Percentiles rank a stretch among this genome's conserved stretches.
These are phyloP conservation scores for Mycena kentingensis DNA, from an alignment of 768 basidiomycete genomes.

Conservation along the genomic window DNA sequence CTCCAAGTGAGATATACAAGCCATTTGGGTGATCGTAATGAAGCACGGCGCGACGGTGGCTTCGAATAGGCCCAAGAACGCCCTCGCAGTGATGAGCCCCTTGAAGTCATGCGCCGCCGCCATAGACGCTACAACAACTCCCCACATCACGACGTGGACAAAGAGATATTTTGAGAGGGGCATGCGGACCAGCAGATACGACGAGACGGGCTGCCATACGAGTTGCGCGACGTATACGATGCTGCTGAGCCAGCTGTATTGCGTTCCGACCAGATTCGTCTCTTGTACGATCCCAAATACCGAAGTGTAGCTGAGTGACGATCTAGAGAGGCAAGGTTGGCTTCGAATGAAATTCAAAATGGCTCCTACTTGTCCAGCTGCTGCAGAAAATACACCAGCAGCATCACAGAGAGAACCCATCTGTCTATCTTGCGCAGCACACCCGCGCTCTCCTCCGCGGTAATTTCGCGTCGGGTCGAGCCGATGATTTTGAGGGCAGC, in stretches of 20 bases:
- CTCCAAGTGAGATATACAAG: constrained; percentile 1
- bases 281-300: constrained; percentile 44
- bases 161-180: constrained; percentile 43
- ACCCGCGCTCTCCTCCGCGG: constrained; percentile 33
- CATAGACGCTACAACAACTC: constrained; percentile 38
- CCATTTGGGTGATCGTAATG: constrained; percentile 51
- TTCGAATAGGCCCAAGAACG: constrained; percentile 50
- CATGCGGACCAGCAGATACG: constrained; percentile 42
- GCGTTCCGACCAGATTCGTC: constrained; percentile 39
- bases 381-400: constrained; percentile 45
- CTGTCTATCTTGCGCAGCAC: constrained; percentile 43
- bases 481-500: constrained; percentile 33
- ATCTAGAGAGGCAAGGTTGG: constrained; percentile 27
- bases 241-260: constrained; percentile 48
- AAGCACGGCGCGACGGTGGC: constrained; percentile 52
- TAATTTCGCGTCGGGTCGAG: constrained; percentile 27
- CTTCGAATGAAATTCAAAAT: not conserved
- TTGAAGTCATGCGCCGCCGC: constrained; percentile 43
- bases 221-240: constrained; percentile 49
- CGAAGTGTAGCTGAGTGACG: constrained; percentile 50
- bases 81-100: constrained; percentile 41
- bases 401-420: constrained; percentile 41
- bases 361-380: constrained; percentile 43
- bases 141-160: constrained; percentile 47
- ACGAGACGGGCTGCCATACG: constrained; percentile 46